Evolutionary conservation across 202 grass and related monocot genomes (phyloP).

Genomic region (Musa balbisiana): DNA sequence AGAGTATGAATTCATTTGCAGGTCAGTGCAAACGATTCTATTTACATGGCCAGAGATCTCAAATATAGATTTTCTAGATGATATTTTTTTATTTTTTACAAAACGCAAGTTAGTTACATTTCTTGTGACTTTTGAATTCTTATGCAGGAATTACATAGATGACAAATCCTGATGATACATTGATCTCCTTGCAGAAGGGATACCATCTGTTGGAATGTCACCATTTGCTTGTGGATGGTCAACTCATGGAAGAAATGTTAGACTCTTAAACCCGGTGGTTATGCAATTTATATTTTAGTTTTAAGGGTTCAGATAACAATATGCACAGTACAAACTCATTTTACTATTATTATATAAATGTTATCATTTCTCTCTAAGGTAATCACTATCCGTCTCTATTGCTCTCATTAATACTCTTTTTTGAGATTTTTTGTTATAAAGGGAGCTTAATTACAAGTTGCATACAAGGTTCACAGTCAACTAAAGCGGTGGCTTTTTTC

Average conservation of each 20-base stretch:
- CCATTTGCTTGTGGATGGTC: slow-evolving; percentile 98
- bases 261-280: slow-evolving; percentile 21
- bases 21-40: too few relatives aligned
- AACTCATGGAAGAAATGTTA: slow-evolving; percentile 72
- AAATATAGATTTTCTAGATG: too few relatives aligned
- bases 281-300: slow-evolving; percentile 16
- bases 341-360: neutral
- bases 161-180: neutral
- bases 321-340: neutral
- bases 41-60: too few relatives aligned
- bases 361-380: too few relatives aligned
- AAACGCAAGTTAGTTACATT: neutral
- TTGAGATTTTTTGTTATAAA: neutral
- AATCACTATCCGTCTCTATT: too few relatives aligned
- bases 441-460: neutral
- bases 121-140: neutral
- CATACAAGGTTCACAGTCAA: neutral
- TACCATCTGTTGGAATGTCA: slow-evolving; percentile 88
- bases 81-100: neutral
- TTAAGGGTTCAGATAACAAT: neutral
- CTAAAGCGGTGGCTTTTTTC: slow-evolving; percentile 9
- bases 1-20: too few relatives aligned
- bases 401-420: neutral
- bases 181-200: slow-evolving; percentile 58
- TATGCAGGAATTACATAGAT: slow-evolving; percentile 1